Evolutionary conservation across 768 basidiomycete species (phyloP).

Genomic region (Sistotremastrum niveocremeum): DNA sequence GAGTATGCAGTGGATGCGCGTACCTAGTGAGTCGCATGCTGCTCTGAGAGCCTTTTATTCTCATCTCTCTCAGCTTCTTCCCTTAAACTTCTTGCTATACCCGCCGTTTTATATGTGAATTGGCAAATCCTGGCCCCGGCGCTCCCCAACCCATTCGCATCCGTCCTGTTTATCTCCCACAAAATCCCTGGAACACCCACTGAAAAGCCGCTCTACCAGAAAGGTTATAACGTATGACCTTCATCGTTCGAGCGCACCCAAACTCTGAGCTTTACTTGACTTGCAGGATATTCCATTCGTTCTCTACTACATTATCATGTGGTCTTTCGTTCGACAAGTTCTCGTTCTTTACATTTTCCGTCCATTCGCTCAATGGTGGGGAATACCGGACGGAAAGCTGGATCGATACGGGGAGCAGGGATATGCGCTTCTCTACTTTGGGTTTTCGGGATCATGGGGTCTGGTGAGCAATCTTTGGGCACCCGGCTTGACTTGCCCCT

Average conservation of each 20-base stretch:
- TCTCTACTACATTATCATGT: conserved; percentile 74
- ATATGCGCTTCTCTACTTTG: conserved; percentile 77
- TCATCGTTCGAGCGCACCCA: neutral
- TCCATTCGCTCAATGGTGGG: conserved; percentile 56
- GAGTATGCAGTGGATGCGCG: conserved; percentile 54
- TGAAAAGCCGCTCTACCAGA: conserved; percentile 51
- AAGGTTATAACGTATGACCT: conserved; percentile 32
- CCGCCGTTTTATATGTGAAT: conserved; percentile 46
- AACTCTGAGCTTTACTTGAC: too few species aligned
- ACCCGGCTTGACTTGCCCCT: neutral
- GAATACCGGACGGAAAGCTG: conserved; percentile 59
- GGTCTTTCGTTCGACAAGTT: conserved; percentile 74
- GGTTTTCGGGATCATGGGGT: conserved; percentile 58
- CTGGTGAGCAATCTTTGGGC: conserved; percentile 37
- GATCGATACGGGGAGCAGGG: conserved; percentile 85
- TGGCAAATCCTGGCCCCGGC: conserved; percentile 42
- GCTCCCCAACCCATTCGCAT: conserved; percentile 57
- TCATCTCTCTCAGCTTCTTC: conserved; percentile 34
- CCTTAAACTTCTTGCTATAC: conserved; percentile 49
- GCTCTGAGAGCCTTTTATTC: neutral
- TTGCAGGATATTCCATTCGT: conserved; percentile 63
- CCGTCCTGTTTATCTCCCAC: conserved; percentile 60
- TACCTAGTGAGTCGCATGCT: conserved; percentile 42
- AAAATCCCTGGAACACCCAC: conserved; percentile 35
- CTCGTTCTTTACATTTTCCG: conserved; percentile 50